Evolutionary conservation across 2,329 filamentous ascomycete genomes (phyloP).

Genomic region (Cyphellophora europaea): DNA sequence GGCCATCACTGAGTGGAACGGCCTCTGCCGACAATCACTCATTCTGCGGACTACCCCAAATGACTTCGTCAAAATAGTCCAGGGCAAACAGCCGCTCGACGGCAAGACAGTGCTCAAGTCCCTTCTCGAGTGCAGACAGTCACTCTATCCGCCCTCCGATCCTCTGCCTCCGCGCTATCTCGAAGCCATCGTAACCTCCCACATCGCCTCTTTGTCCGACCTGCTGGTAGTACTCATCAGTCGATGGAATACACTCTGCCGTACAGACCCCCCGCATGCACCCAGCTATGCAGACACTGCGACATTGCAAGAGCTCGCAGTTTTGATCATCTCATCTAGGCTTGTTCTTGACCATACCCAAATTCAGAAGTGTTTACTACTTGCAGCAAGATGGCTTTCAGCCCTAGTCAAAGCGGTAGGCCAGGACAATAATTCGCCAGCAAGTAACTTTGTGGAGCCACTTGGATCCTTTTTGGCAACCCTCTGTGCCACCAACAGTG

Average conservation of each 20-base stretch:
- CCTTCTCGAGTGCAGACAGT: constrained; percentile 11
- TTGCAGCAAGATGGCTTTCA: constrained; percentile 14
- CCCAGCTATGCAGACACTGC: constrained; percentile 7
- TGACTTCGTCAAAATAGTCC: too few species aligned
- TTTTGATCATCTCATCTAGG: constrained; percentile 10
- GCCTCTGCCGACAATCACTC: too few species aligned
- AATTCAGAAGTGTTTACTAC: constrained; percentile 4
- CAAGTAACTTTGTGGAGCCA: constrained; percentile 7
- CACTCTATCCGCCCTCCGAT: constrained; percentile 15
- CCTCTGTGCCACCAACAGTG: constrained; percentile 10
- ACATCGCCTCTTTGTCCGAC: constrained; percentile 10
- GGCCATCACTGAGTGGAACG: too few species aligned
- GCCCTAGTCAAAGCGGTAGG: constrained; percentile 4
- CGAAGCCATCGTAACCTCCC: constrained; percentile 10
- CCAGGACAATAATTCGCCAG: neutral
- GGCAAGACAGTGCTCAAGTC: constrained; percentile 12
- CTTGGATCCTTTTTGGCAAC: constrained; percentile 13
- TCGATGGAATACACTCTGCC: constrained; percentile 9
- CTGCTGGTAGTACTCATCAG: constrained; percentile 10
- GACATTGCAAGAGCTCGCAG: constrained; percentile 13
- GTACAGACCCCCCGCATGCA: neutral
- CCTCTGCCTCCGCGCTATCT: constrained; percentile 17
- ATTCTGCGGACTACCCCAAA: too few species aligned
- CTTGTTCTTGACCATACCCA: constrained; percentile 6
- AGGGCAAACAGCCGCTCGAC: too few species aligned